Percentiles rank a stretch among this genome's conserved stretches.
Conservation (phyloP, 2,329 filamentous ascomycete genomes). For the Alternaria triticina region DNA sequence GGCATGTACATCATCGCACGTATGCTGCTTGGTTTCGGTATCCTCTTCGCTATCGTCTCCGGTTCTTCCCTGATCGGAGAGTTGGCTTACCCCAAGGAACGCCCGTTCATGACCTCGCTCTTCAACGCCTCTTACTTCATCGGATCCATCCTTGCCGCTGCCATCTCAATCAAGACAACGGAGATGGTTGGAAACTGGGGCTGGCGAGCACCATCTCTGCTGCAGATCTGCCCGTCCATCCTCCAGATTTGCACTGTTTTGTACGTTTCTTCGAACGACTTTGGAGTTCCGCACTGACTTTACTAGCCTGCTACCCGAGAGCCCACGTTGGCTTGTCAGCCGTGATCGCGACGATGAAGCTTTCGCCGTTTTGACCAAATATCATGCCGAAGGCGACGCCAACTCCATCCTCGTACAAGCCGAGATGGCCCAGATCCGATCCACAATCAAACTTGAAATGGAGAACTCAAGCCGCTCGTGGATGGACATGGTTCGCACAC, state of each 20-base stretch:
- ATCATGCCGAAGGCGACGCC: conserved; percentile 54
- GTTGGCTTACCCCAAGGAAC: conserved; percentile 66
- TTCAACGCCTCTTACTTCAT: conserved; percentile 68
- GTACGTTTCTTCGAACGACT: conserved; percentile 15
- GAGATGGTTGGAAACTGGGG: conserved; percentile 51
- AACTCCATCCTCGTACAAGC: conserved; percentile 54
- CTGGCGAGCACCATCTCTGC: conserved; percentile 59
- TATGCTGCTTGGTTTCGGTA: conserved; percentile 67
- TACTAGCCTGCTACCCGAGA: conserved; percentile 45
- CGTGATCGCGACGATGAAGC: conserved; percentile 57
- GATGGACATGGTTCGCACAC: conserved; percentile 59
- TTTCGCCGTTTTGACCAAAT: conserved; percentile 46
- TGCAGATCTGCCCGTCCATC: conserved; percentile 59
- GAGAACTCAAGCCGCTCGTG: conserved; percentile 62
- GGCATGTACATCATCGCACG: conserved; percentile 67
- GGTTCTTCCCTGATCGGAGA: conserved; percentile 66
- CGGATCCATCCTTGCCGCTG: conserved; percentile 57
- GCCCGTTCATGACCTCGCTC: conserved; percentile 64
- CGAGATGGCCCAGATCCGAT: conserved; percentile 66
- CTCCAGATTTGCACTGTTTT: conserved; percentile 50
- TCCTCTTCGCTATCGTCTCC: conserved; percentile 65
- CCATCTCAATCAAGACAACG: conserved; percentile 58
- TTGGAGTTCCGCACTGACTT: neutral
- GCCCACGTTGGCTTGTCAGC: conserved; percentile 59
- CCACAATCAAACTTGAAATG: conserved; percentile 62